phyloP scores from a whole-genome alignment of 352 stramenopile genomes.

The Thraustochytrium striatum region DNA sequence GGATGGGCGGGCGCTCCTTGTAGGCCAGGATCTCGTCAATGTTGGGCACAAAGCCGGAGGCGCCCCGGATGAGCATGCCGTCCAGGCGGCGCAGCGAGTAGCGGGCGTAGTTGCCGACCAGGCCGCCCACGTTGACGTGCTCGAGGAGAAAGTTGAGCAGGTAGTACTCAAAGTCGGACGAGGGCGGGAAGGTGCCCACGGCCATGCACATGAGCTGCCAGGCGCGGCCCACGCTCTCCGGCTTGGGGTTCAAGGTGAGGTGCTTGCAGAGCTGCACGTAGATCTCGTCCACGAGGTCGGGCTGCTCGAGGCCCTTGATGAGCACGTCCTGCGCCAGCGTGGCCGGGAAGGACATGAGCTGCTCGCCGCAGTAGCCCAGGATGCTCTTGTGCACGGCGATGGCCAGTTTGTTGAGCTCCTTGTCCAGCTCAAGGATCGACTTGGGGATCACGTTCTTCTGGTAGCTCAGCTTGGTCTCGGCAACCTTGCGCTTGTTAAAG shows the following conservation, averaged over 20 bases:
- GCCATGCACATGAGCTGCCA: conserved; percentile 91
- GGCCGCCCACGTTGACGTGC: conserved; percentile 60
- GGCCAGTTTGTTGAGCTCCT: conserved; percentile 58
- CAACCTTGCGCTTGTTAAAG: conserved; percentile 59
- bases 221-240: conserved; percentile 77
- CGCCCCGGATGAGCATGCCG: conserved; percentile 73
- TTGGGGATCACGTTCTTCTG: conserved; percentile 58
- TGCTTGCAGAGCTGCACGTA: conserved; percentile 89
- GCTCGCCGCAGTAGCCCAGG: conserved; percentile 87
- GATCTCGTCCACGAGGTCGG: conserved; percentile 80
- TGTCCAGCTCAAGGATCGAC: conserved; percentile 59
- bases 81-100: conserved; percentile 86
- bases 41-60: conserved; percentile 85
- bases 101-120: conserved; percentile 75
- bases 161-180: conserved; percentile 76
- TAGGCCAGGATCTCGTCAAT: conserved; percentile 87
- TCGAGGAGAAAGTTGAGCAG: conserved; percentile 81
- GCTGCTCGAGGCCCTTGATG: conserved; percentile 77
- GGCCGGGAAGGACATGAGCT: conserved; percentile 84
- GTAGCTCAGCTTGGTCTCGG: conserved; percentile 60
- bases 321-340: conserved; percentile 87
- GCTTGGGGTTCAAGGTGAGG: conserved; percentile 81
- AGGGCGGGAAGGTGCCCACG: conserved; percentile 80
- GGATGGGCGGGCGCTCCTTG: conserved; percentile 82
- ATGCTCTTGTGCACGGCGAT: conserved; percentile 82